A percentile compares a stretch with the other conserved stretches of the same genome.
phyloP scores from a whole-genome alignment of 805 yeast species.

The Starmerella sp. region DNA sequence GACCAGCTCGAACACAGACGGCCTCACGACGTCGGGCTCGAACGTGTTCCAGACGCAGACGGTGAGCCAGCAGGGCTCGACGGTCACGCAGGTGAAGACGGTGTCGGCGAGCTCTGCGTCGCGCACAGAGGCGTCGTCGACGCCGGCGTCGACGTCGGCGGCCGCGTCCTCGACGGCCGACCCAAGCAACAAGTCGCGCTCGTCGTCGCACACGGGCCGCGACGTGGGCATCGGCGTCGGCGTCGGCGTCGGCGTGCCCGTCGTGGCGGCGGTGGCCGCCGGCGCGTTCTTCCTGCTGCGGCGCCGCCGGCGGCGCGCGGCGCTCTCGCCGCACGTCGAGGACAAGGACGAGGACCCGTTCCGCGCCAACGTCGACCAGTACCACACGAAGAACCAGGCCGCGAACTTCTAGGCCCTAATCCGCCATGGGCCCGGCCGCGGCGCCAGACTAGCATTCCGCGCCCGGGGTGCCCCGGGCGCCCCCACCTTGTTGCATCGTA shows the following conservation, averaged over 20 bases:
- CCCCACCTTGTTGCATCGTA: not conserved
- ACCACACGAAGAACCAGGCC: conserved; percentile 30
- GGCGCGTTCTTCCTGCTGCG: conserved; percentile 11
- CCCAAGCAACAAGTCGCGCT: not conserved
- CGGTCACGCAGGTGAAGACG: not conserved
- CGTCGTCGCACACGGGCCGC: conserved; percentile 21
- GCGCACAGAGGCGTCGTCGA: not conserved
- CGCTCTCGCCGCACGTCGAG: conserved; percentile 14
- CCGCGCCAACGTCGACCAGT: conserved; percentile 31
- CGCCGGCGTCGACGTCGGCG: conserved; percentile 1
- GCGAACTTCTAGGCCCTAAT: conserved; percentile 25
- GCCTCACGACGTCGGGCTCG: not conserved
- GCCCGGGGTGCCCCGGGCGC: too few species aligned
- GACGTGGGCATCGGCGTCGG: conserved; percentile 56
- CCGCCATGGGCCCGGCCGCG: not conserved
- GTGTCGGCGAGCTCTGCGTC: conserved; percentile 2
- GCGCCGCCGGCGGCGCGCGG: conserved; percentile 18
- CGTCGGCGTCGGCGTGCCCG: conserved; percentile 61
- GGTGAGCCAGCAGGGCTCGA: conserved; percentile 1
- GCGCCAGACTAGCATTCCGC: too few species aligned
- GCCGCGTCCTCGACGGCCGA: not conserved
- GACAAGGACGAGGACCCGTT: conserved; percentile 28
- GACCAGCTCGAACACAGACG: not conserved
- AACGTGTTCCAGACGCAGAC: not conserved
- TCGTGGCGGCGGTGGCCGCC: conserved; percentile 34